Base-by-base conservation (phyloP, 306 rosid genomes). In the Coriaria nepalensis region DNA sequence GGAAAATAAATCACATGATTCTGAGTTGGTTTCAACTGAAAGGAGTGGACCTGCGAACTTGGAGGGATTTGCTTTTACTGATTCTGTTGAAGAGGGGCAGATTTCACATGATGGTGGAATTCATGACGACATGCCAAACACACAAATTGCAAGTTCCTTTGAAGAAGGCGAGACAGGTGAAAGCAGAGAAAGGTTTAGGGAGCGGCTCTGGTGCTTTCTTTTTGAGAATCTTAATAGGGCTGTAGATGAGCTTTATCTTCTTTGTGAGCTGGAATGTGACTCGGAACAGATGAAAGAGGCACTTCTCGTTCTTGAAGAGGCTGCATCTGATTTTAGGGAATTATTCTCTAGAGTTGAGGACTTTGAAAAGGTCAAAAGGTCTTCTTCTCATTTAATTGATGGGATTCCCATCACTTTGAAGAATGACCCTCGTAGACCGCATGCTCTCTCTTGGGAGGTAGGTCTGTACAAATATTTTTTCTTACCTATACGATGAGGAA, bases 391-490 rank as follows among this genome's bases (percentile, higher is more conserved):
- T 74, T 49, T 64, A 59, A 59, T 66, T 70, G 93, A 79, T 56
- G 97, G 73, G 61, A 71, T 57, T 41, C 79, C 95, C 10, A 55
- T 79, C 68, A 75, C 75, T 54, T 71, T 90, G 79, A 90, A 76
- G 75, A 81, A 85, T 60, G 97, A 84, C 65, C 90, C 79, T 64
- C 93, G 95, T 56, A 79, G 97, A 70, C 93, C 97, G 45, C 97
- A 90, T 77, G 97, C 95, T 71, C 82, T 90, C 61, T 90, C 97
- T 42, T 90, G 97, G 97, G 97, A 90, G 97, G 97, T 90, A 69
- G 58, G 66, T 47, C 60, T 43, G 69, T 40, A 53, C 43, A 63
- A 52, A 41, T 45, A 4, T 49, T 40, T 54, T 39, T 49, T 56
- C 9, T 11, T 62, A 3, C 8, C 56, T 38, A 48, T n/a, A n/a